These are phyloP conservation scores for Colletotrichum gloeosporioides DNA, from an alignment of 2,329 filamentous ascomycete genomes.

Conservation along the genomic window DNA sequence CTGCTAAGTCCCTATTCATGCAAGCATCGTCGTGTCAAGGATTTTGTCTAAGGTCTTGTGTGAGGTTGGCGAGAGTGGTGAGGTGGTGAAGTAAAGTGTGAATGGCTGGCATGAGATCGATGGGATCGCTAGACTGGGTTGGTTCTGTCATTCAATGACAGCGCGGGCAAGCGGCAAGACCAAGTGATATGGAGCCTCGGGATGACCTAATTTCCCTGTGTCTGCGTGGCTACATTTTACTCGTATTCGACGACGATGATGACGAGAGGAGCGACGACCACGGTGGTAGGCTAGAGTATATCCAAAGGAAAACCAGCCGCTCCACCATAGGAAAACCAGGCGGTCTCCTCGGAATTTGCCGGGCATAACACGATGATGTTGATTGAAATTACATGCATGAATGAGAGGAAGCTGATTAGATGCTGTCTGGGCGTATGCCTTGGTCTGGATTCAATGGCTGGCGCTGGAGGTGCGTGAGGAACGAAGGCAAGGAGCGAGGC, in stretches of 20 bases:
- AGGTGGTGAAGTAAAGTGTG: not conserved
- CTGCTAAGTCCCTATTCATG: not conserved
- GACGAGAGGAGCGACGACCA: not conserved
- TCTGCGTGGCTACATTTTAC: not conserved
- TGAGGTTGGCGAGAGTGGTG: not conserved
- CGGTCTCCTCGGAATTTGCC: not conserved
- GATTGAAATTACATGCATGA: not conserved
- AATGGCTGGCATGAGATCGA: not conserved
- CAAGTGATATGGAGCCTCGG: not conserved
- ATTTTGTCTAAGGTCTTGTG: not conserved
- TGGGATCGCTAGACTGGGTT: not conserved
- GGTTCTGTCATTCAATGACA: accelerated
- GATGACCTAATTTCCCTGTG: not conserved
- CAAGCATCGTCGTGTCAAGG: not conserved
- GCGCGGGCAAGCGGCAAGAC: not conserved
- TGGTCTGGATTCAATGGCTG: not conserved
- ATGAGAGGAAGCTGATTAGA: not conserved
- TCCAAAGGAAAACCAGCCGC: not conserved
- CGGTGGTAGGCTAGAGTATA: not conserved
- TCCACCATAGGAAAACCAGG: not conserved
- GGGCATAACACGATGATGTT: not conserved
- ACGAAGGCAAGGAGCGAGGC: not conserved
- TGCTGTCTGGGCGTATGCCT: not conserved
- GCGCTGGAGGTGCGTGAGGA: not conserved
- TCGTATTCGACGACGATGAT: not conserved